Evolutionary conservation across 2,329 filamentous ascomycete genomes (phyloP).

Genomic region (Clarireedia homoeocarpa): DNA sequence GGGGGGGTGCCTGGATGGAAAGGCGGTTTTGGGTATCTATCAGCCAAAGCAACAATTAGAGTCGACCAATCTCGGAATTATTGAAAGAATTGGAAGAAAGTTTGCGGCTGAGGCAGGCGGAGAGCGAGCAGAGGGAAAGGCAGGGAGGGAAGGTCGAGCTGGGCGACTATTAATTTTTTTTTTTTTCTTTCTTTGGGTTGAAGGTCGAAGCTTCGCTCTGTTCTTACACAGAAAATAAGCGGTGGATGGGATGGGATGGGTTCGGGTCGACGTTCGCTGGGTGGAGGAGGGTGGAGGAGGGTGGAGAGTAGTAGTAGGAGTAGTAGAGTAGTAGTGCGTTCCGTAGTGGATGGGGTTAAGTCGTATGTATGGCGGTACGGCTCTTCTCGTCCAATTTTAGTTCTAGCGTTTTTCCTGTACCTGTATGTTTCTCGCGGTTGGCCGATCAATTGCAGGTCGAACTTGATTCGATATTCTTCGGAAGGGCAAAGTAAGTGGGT

Average conservation of each 20-base stretch:
- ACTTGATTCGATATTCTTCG: conserved; percentile 2
- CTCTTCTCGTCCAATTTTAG: neutral
- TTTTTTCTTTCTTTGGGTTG: neutral
- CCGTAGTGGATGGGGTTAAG: neutral
- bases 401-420: neutral
- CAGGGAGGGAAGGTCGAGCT: neutral
- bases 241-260: neutral
- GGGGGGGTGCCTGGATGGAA: neutral
- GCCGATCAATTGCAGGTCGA: neutral
- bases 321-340: too few species aligned
- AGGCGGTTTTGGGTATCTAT: neutral
- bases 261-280: neutral
- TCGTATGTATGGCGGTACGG: neutral
- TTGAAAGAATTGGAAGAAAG: conserved; percentile 9
- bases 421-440: neutral
- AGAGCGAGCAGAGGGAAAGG: neutral
- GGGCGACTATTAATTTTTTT: conserved; percentile 2
- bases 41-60: neutral
- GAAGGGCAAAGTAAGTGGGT: conserved; percentile 3
- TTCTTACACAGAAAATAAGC: conserved; percentile 1
- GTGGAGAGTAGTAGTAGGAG: too few species aligned
- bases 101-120: conserved; percentile 10
- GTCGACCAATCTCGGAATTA: neutral
- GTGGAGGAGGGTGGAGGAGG: neutral
- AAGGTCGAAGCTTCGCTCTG: neutral